phyloP scores from a whole-genome alignment of 352 stramenopile genomes.

The Halophytophthora polymorphica region DNA sequence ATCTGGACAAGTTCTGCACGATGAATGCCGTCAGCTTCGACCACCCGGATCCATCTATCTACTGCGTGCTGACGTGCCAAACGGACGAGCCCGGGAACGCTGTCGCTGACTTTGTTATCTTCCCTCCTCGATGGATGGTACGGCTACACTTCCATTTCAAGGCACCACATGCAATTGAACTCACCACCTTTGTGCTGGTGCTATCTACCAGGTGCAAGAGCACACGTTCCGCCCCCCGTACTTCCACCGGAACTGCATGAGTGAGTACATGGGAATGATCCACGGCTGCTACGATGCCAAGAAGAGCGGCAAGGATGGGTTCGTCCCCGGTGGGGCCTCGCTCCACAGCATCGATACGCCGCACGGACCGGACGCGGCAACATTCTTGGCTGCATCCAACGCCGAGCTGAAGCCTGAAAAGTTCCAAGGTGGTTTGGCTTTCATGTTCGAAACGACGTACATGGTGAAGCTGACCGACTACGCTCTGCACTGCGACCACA shows the following conservation, averaged over 20 bases:
- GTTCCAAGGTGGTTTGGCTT: conserved; percentile 92
- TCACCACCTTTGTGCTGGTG: conserved; percentile 1
- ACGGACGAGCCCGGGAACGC: conserved; percentile 91
- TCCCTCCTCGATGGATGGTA: conserved; percentile 95
- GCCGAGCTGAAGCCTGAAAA: conserved; percentile 81
- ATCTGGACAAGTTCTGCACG: conserved; percentile 93
- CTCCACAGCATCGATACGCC: conserved; percentile 89
- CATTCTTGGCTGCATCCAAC: conserved; percentile 89
- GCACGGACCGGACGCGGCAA: conserved; percentile 92
- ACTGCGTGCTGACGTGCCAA: conserved; percentile 95
- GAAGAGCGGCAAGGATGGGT: conserved; percentile 81
- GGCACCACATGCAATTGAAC: neutral
- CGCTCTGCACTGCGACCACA: conserved; percentile 83
- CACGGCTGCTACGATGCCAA: conserved; percentile 96
- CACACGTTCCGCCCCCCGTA: conserved; percentile 93
- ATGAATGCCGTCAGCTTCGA: conserved; percentile 96
- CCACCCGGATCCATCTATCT: conserved; percentile 97
- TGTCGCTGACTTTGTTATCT: conserved; percentile 97
- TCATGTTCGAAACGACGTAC: conserved; percentile 97
- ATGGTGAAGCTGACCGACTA: conserved; percentile 89
- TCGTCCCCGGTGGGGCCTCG: conserved; percentile 89
- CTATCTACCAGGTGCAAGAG: conserved; percentile 55
- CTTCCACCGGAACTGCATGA: conserved; percentile 97
- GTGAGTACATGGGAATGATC: conserved; percentile 98
- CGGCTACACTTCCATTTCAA: conserved; percentile 5